Percentiles rank a stretch among this genome's conserved stretches.
These are phyloP conservation scores for Gonium pectorale DNA, from an alignment of 139 green algal genomes.

Conservation along the genomic window DNA sequence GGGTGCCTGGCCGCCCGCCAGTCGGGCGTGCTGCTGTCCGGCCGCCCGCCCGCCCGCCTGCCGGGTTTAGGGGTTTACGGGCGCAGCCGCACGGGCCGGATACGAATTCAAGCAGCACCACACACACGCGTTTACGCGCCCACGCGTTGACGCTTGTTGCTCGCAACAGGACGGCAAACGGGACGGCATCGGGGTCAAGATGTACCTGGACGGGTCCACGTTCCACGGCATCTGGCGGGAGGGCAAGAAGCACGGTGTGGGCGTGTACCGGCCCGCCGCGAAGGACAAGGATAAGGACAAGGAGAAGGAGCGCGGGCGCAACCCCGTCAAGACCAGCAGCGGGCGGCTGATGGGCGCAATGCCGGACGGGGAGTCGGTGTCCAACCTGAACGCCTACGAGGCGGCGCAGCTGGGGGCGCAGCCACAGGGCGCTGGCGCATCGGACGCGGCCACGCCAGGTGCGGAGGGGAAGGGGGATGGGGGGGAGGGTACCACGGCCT, in stretches of 20 bases:
- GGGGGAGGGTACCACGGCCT: no score
- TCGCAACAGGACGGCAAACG: conserved; percentile 75
- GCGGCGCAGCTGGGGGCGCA: not conserved
- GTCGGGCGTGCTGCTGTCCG: no score
- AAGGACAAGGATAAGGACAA: conserved; percentile 28
- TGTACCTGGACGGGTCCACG: conserved; percentile 84
- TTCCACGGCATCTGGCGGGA: conserved; percentile 90
- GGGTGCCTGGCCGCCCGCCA: no score
- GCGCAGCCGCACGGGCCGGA: no score
- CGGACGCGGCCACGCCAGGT: no score
- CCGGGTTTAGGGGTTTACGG: no score
- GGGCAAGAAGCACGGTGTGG: conserved; percentile 88
- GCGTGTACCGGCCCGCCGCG: conserved; percentile 69
- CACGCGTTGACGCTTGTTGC: not conserved
- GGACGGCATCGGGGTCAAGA: conserved; percentile 86
- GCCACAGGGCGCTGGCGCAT: not conserved
- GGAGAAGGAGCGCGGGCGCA: no score
- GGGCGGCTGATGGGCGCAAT: not conserved
- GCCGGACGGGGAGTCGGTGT: not conserved
- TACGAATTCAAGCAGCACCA: no score
- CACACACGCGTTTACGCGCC: no score
- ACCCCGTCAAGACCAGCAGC: conserved; percentile 7
- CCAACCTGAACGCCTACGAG: not conserved
- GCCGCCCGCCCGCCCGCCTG: no score
- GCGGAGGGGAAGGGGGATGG: no score